Percentiles rank a stretch among this genome's conserved stretches.
These are phyloP conservation scores for Taiozyma sp. DNA, from an alignment of 1,139 yeast species.

Conservation along the genomic window DNA sequence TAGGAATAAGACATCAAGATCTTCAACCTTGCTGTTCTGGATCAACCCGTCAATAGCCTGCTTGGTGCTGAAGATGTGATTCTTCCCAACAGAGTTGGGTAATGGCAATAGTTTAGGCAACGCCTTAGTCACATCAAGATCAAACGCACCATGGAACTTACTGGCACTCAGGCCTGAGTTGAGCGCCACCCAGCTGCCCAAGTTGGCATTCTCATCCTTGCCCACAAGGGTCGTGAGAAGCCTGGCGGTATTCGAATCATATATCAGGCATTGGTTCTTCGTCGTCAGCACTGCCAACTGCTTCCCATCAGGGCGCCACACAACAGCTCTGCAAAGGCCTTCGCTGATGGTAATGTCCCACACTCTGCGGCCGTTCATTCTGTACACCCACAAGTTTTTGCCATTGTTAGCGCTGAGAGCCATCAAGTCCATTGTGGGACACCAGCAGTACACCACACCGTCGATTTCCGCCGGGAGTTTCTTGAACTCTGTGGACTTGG, in stretches of 20 bases:
- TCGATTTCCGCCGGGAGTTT: conserved; percentile 8
- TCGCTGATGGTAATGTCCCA: conserved; percentile 32
- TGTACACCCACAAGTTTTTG: conserved; percentile 43
- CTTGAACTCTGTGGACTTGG: neutral
- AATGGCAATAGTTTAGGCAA: conserved; percentile 32
- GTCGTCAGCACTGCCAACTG: conserved; percentile 41
- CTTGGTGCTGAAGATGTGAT: conserved; percentile 20
- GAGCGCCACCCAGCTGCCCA: conserved; percentile 10
- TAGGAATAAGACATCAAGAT: conserved; percentile 29
- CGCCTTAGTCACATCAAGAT: neutral
- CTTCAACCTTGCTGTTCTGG: conserved; percentile 23
- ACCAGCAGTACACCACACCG: conserved; percentile 30
- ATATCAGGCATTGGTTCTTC: conserved; percentile 40
- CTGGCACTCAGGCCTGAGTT: conserved; percentile 10
- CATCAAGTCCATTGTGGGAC: conserved; percentile 51
- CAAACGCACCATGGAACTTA: conserved; percentile 6
- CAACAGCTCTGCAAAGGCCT: conserved; percentile 32
- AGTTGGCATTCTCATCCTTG: conserved; percentile 1
- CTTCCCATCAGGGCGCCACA: conserved; percentile 33
- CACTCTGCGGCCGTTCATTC: conserved; percentile 51
- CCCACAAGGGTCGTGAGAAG: conserved; percentile 25
- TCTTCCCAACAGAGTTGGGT: conserved; percentile 19
- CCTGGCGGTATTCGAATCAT: conserved; percentile 45
- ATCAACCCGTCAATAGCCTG: conserved; percentile 26
- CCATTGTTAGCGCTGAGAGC: conserved; percentile 38